phyloP scores from a whole-genome alignment of 2,329 filamentous ascomycete genomes.

The Stemphylium vesicarium region DNA sequence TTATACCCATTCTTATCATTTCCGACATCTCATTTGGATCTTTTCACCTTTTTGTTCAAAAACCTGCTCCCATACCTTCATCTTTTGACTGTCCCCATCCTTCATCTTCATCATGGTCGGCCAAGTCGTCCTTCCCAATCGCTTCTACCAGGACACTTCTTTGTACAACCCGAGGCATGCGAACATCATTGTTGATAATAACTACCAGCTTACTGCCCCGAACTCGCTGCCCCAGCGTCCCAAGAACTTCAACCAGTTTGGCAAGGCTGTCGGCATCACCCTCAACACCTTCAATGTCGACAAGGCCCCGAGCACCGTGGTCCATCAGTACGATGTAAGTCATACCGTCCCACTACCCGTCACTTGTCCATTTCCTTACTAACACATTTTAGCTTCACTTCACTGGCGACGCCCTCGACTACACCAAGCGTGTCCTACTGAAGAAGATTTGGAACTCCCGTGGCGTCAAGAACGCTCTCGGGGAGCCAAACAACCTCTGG shows the following conservation, averaged over 20 bases:
- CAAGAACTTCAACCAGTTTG: slow-evolving; percentile 47
- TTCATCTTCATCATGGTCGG: slow-evolving; percentile 14
- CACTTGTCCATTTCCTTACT: slow-evolving; percentile 1
- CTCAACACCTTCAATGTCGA: slow-evolving; percentile 80
- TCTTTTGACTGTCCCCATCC: neutral
- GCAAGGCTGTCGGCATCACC: slow-evolving; percentile 48
- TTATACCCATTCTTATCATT: neutral
- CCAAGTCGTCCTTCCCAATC: neutral
- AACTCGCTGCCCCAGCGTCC: slow-evolving; percentile 44
- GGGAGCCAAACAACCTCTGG: slow-evolving; percentile 58
- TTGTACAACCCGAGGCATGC: slow-evolving; percentile 25
- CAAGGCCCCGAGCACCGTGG: slow-evolving; percentile 63
- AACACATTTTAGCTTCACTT: slow-evolving; percentile 61
- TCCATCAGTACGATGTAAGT: slow-evolving; percentile 88
- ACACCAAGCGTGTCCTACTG: slow-evolving; percentile 67
- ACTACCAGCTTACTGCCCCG: slow-evolving; percentile 33
- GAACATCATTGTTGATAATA: slow-evolving; percentile 31
- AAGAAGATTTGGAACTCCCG: slow-evolving; percentile 78
- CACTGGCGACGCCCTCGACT: slow-evolving; percentile 65
- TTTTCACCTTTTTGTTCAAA: neutral
- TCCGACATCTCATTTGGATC: neutral
- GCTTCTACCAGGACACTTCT: slow-evolving; percentile 19
- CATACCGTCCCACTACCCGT: neutral
- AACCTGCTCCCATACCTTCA: neutral
- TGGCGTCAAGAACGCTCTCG: slow-evolving; percentile 62